Base-by-base conservation (phyloP, 805 yeast species). In the Candida oleophila region DNA sequence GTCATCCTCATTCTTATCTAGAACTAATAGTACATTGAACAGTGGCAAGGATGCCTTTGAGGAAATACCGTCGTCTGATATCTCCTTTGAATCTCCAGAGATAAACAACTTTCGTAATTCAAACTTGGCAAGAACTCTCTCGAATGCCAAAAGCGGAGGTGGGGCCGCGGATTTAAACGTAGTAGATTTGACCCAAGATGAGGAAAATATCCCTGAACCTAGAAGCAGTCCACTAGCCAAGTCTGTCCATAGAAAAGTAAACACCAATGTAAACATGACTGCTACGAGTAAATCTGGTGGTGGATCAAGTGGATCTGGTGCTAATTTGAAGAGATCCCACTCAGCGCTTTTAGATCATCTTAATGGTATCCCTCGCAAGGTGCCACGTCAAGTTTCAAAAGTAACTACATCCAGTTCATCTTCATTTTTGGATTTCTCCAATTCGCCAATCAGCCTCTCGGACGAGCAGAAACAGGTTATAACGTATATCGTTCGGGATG, bases 401-500 rank as follows among this genome's bases (percentile, higher is more conserved):
- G 9, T 7, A 25, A 25, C 39, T 5, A 45, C 35, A 11, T 41
- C 61, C 36, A 56, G 37, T 2, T 28, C 45, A 9, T 20, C 38
- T 36, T n/a, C 36, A 14, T 32, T 22, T 19, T 12, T 37, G 12
- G 47, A 37, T 15, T 34, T 35, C 20, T 18, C 44, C 15, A 28
- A 33, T 22, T 16, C 22, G 42, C 25, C 1, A 38, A 39, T 16
- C 36, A 50, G n/a, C 12, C 47, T 64, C 37, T 58, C 72, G 52
- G 61, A 56, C 2, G 83, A 78, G 47, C 85, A 80, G 59, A 33
- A 52, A 4, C 54, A 57, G 18, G 80, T 87, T 4, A 53, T 86
- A 5, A 69, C 76, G 19, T 60, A 75, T 11, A 82, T 83, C 7
- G 72, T 85, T 4, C 64, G 72, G 14, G 74, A 75, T 19, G 72